Evolutionary conservation across 2,329 filamentous ascomycete genomes (phyloP), one percentile per base, ranked within the genome.

Genomic region (Xylaria hypoxylon): DNA sequence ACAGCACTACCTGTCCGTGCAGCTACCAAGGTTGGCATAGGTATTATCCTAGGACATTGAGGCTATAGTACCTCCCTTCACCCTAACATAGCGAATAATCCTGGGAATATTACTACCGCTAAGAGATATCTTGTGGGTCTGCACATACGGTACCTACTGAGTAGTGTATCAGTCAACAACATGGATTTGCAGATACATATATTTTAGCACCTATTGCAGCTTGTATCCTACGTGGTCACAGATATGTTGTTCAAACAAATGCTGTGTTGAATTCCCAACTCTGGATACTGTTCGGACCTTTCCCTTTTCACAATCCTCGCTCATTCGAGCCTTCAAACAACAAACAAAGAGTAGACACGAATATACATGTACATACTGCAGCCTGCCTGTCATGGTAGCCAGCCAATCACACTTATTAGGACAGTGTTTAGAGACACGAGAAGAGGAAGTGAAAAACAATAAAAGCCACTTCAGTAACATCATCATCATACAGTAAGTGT

Each of bases 61-160:
- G 51, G 52, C 51, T 66, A 66, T 66, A 62, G 53, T 55, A 58
- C 53, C 38, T 51, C 31, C 48, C 28, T 59, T 22, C 59, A 47
- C 47, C 61, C 52, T 47, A 31, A 52, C 45, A 19, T 61, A 48
- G 24, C 59, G 59, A 31, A 55, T 40, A 24, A 63, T 63, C 59
- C 64, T 62, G 6, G 64, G 33, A 44, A 63, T 66, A 52, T 62
- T 45, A 52, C 53, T 48, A 55, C 64, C 59, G 44, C 22, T 44
- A 56, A 31, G 28, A 31, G 28, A 8, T 47, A 47, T 38, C 28
- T 33, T 57, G 60, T 63, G 51, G 52, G 35, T 35, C 44, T 48
- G 19, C 59, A 19, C 50, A 56, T 55, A 38, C 31, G 38, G 13
- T 47, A 13, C 10, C 26, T 31, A n/a, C n/a, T 40, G n/a, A n/a